Base-by-base conservation (phyloP, 169 alveolate genomes). In the Cryptosporidium parvum region DNA sequence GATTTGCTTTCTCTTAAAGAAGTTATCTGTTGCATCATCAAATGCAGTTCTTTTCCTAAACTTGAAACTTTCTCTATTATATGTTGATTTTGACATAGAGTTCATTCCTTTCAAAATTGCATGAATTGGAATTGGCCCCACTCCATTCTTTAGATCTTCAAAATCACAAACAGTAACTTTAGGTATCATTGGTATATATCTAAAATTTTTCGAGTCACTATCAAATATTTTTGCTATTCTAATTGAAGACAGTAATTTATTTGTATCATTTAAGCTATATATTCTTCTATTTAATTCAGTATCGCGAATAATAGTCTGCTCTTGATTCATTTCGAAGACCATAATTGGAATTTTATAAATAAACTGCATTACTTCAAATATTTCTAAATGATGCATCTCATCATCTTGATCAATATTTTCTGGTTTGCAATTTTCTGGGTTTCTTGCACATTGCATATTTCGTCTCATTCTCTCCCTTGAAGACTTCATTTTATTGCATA, bases 281-380 rank as follows among this genome's bases (percentile, higher is more conserved):
- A 80, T 18, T n/a, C 68, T 80, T 23, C 59, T 61, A 65, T 62
- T 80, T 42, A 80, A 44, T 65, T 62, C 75, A 16, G 89, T 65
- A 37, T 65, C 75, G 21, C 52, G 31, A 42, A 80, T 45, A 7
- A 42, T 21, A 4, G 69, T 45, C 39, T 42, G 52, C 7, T 80
- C 56, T 12, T 21, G 56, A 62, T 80, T 39, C 68, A 80, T 62
- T 45, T 80, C 89, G 44, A 44, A 80, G 8, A 80, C 68, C 68
- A 80, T 42, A 23, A 80, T 58, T 37, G 89, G 89, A 42, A 65
- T 48, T 37, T 80, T 80, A 26, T 80, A 80, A 62, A 59, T 80
- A 16, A 80, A 62, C 45, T 80, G 80, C 33, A 80, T 26, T 8
- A 65, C 12, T 26, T 80, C 75, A 80, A 80, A 80, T 37, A 80